phyloP scores from a whole-genome alignment of 2,329 filamentous ascomycete species.

The Penicillium sp. region DNA sequence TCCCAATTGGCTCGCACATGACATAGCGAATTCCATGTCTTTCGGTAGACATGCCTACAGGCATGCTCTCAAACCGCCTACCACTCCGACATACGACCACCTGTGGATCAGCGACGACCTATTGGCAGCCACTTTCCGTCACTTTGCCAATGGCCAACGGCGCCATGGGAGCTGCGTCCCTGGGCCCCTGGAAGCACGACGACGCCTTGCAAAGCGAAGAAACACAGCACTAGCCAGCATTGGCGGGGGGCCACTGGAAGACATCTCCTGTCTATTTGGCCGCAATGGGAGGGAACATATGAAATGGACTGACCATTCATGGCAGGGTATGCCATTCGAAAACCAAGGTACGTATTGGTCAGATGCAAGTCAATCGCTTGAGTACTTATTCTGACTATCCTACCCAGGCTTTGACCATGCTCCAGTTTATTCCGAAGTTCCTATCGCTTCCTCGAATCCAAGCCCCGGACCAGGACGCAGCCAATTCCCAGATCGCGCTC shows the following conservation, averaged over 20 bases:
- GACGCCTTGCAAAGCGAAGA: slow-evolving; percentile 56
- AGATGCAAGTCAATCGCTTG: not conserved
- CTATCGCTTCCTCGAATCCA: slow-evolving; percentile 24
- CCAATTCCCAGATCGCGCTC: slow-evolving; percentile 5
- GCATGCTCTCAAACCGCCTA: slow-evolving; percentile 36
- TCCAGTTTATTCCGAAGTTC: slow-evolving; percentile 16
- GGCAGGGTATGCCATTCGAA: slow-evolving; percentile 25
- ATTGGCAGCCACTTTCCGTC: slow-evolving; percentile 51
- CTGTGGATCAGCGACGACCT: slow-evolving; percentile 52
- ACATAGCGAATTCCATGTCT: slow-evolving; percentile 39
- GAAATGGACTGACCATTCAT: slow-evolving; percentile 35
- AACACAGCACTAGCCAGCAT: slow-evolving; percentile 53
- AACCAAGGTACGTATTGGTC: slow-evolving; percentile 24
- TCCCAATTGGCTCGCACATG: slow-evolving; percentile 28
- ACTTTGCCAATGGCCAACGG: slow-evolving; percentile 48
- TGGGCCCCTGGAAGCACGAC: slow-evolving; percentile 63
- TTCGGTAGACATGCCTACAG: slow-evolving; percentile 45
- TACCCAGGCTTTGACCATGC: slow-evolving; percentile 24
- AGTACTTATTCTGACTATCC: not conserved
- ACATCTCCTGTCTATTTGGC: slow-evolving; percentile 46
- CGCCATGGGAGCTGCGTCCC: slow-evolving; percentile 63
- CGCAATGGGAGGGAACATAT: slow-evolving; percentile 42
- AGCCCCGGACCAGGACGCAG: slow-evolving; percentile 11
- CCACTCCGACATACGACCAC: slow-evolving; percentile 33
- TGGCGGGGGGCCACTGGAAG: slow-evolving; percentile 33